A percentile compares a stretch with the other conserved stretches of the same genome.
These are phyloP conservation scores for Epichloe uncinata DNA, from an alignment of 2,329 filamentous ascomycete species.

Conservation along the genomic window DNA sequence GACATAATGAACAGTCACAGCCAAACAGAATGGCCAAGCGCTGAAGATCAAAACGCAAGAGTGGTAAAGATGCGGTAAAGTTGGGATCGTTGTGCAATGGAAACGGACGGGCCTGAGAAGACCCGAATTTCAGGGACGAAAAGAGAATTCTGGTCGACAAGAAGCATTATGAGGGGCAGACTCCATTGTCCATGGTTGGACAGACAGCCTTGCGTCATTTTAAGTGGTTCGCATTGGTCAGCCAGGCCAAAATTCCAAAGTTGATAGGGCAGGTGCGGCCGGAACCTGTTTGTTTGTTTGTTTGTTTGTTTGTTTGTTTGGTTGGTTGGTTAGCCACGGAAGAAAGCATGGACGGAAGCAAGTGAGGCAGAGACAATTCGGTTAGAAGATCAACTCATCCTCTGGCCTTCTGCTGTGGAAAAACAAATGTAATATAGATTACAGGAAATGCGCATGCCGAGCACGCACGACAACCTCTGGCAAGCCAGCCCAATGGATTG, in stretches of 20 bases:
- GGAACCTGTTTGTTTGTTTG: too few species aligned
- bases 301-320: too few species aligned
- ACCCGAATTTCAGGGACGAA: constrained; percentile 8
- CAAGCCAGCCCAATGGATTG: background rate
- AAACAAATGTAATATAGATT: background rate
- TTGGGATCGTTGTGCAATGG: background rate
- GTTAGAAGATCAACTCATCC: background rate
- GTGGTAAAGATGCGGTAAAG: background rate
- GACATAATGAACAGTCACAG: constrained; percentile 42
- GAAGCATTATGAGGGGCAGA: constrained; percentile 2
- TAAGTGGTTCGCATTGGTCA: constrained; percentile 1
- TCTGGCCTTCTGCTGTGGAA: background rate
- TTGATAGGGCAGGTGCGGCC: background rate
- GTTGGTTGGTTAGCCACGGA: background rate
- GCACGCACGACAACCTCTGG: background rate
- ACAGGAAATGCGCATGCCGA: background rate
- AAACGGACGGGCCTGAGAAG: constrained; percentile 3
- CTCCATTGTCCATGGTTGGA: background rate
- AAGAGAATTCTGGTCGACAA: background rate
- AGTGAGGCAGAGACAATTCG: background rate
- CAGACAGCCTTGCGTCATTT: constrained; percentile 14
- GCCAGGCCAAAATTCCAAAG: background rate
- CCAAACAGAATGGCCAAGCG: background rate
- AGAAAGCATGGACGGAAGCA: background rate
- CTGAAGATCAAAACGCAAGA: background rate